Evolutionary conservation across 202 grass and related monocot species (phyloP).

Genomic region (Zoysia matrella): DNA sequence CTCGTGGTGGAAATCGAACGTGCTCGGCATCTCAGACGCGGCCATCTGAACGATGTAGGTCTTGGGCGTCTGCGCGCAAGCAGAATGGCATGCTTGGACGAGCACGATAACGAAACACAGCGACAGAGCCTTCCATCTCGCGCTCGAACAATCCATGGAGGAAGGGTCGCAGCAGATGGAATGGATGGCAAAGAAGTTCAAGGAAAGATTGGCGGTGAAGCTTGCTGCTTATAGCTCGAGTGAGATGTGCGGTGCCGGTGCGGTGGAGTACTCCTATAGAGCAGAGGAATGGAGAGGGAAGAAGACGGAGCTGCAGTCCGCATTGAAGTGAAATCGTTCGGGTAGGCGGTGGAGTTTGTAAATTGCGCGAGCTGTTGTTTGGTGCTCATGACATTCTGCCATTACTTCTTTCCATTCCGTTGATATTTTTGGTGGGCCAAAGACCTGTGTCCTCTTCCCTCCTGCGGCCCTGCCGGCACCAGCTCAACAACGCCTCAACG

Average conservation of each 20-base stretch:
- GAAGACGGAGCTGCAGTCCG: conserved; percentile 38
- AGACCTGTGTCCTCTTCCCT: conserved; percentile 1
- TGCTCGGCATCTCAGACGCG: conserved; percentile 67
- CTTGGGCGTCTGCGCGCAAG: conserved; percentile 33
- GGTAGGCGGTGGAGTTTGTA: conserved; percentile 40
- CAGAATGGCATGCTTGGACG: conserved; percentile 44
- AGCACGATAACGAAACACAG: conserved; percentile 46
- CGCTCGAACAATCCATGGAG: conserved; percentile 44
- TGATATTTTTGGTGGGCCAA: conserved; percentile 47
- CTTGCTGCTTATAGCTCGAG: conserved; percentile 35
- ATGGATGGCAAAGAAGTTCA: conserved; percentile 26
- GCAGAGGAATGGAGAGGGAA: not conserved
- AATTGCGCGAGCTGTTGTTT: conserved; percentile 33
- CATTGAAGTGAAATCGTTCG: conserved; percentile 61
- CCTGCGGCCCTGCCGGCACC: not conserved
- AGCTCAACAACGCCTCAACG: conserved; percentile 4
- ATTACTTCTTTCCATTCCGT: conserved; percentile 17
- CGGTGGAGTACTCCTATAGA: not conserved
- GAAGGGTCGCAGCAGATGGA: not conserved
- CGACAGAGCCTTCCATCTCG: conserved; percentile 45
- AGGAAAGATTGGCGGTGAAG: conserved; percentile 30
- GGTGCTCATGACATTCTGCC: conserved; percentile 34
- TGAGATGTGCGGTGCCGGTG: conserved; percentile 27
- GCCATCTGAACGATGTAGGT: conserved; percentile 91
- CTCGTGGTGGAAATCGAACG: conserved; percentile 64